Conservation (phyloP, 1,139 yeast genomes). For the Kurtzmaniella quercitrusa region DNA sequence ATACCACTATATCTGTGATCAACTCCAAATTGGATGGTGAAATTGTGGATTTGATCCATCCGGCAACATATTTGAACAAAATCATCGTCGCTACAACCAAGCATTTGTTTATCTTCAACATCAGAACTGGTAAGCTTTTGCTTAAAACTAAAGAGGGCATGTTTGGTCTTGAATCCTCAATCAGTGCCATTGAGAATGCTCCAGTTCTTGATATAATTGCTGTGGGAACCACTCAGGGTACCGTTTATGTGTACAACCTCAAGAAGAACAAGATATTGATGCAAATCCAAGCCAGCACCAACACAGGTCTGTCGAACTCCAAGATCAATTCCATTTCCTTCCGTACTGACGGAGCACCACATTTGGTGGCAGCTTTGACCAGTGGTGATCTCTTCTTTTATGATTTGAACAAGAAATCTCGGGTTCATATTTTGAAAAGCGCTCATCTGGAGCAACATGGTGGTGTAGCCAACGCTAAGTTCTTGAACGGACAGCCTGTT, state of each 20-base stretch:
- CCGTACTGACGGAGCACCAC: constrained; percentile 88
- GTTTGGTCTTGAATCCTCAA: constrained; percentile 30
- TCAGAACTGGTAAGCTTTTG: constrained; percentile 72
- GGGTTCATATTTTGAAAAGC: constrained; percentile 70
- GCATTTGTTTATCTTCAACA: constrained; percentile 61
- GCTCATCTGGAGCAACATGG: constrained; percentile 75
- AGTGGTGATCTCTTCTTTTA: constrained; percentile 84
- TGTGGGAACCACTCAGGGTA: constrained; percentile 69
- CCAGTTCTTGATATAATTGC: constrained; percentile 87
- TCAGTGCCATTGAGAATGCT: constrained; percentile 69
- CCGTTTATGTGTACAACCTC: constrained; percentile 61
- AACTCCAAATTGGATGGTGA: constrained; percentile 59
- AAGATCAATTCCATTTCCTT: constrained; percentile 73
- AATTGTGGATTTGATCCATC: constrained; percentile 69
- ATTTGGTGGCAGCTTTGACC: constrained; percentile 73
- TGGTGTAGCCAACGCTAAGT: constrained; percentile 73
- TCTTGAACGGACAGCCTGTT: constrained; percentile 89
- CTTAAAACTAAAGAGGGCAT: constrained; percentile 51
- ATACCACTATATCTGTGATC: constrained; percentile 55
- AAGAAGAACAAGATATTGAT: constrained; percentile 58
- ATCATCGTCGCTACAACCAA: constrained; percentile 70
- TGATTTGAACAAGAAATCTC: constrained; percentile 65
- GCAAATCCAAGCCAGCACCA: constrained; percentile 5
- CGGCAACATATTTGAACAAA: constrained; percentile 91
- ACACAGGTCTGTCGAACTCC: constrained; percentile 12